Conservation (phyloP, 1,284 basidiomycete species). For the Retiboletus fuscus region DNA sequence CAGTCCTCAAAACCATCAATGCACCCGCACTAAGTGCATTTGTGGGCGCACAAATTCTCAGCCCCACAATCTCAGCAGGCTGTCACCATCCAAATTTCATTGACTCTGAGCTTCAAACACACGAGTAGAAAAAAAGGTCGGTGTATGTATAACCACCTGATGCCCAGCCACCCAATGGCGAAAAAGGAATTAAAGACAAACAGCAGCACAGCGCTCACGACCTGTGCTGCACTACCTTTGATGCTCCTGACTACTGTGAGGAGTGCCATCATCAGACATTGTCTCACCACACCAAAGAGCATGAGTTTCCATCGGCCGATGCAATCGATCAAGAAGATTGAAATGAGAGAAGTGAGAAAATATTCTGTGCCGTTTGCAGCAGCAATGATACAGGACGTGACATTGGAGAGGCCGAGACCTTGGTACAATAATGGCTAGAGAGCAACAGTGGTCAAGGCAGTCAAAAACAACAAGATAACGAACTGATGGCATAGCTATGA, state of each 20-base stretch:
- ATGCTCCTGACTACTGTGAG: conserved; percentile 49
- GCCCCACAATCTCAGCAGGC: conserved; percentile 75
- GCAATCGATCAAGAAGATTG: conserved; percentile 50
- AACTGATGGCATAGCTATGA: conserved; percentile 51
- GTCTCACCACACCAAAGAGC: conserved; percentile 51
- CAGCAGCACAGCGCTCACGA: conserved; percentile 60
- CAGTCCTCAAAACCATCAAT: background rate
- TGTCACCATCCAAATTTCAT: conserved; percentile 36
- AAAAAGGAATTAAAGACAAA: conserved; percentile 51
- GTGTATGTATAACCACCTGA: conserved; percentile 76
- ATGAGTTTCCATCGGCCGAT: conserved; percentile 54
- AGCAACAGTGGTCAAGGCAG: conserved; percentile 16
- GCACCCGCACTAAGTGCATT: conserved; percentile 71
- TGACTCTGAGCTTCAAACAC: background rate
- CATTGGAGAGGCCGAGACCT: conserved; percentile 68
- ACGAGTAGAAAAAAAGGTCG: background rate
- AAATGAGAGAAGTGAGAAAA: conserved; percentile 49
- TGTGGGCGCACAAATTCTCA: conserved; percentile 73
- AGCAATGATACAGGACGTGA: conserved; percentile 73
- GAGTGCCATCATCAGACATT: conserved; percentile 51
- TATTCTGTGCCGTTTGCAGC: conserved; percentile 76
- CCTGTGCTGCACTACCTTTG: conserved; percentile 52
- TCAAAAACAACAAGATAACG: background rate
- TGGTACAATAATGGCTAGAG: conserved; percentile 67
- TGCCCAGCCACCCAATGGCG: conserved; percentile 55